Evolutionary conservation across 2,329 filamentous ascomycete genomes (phyloP), one percentile per base, ranked within the genome.

Genomic region (Furcasterigmium furcatum): DNA sequence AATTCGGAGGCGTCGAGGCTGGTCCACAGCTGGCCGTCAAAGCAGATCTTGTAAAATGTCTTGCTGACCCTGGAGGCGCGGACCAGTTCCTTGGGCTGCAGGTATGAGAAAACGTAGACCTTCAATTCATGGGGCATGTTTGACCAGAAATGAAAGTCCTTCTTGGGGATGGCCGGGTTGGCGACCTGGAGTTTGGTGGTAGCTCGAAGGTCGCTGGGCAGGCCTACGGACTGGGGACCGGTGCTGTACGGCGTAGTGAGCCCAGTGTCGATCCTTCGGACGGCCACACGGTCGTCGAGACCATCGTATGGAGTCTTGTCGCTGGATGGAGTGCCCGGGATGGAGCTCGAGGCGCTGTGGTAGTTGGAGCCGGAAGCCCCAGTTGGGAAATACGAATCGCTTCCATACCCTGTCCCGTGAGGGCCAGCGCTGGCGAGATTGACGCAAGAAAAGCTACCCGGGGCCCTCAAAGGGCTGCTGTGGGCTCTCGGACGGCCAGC

Each of bases 21-120:
- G 4, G 83, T 84, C 94, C 94, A 99, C 14, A 97, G 70, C 67
- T 99, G 94, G 2, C 94, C 94, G 63, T 99, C 92, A 57, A 92
- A 96, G 67, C 92, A 96, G 66, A 88, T 83, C 40, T 78, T 76
- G 63, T 95, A 75, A 73, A 94, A 96, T 6, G 77, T 68, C 63
- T 84, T 90, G 60, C 84, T 92, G 18, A 94, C 87, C 16, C 81
- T 72, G 1, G 92, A 95, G 46, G 80, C 80, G 47, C 84, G 80
- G 10, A 96, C 82, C 27, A 97, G 79, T 61, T 97, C 85, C 59
- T 84, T 90, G 1, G 91, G 91, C 22, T 75, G 74, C 18, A 97
- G 73, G 56, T 86, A 90, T 5, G 81, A 77, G 46, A 97, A 77
- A 42, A 96, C 82, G 35, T 88, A 73, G 55, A 95, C 75, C 54